A percentile compares a stretch with the other conserved stretches of the same genome.
Conservation (phyloP, 2,329 filamentous ascomycete genomes). For the Emmonsiellopsis sp. region DNA sequence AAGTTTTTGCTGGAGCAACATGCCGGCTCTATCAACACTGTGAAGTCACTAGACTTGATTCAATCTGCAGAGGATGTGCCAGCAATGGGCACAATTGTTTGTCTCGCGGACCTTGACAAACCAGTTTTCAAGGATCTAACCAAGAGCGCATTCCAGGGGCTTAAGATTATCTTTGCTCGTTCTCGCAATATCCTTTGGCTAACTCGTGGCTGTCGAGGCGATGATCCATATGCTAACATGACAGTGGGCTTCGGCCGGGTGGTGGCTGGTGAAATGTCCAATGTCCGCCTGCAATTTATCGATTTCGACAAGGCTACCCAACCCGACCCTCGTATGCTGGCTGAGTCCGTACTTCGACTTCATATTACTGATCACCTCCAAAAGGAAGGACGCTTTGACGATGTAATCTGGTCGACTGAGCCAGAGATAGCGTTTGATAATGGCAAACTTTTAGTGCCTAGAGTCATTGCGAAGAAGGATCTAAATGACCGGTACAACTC, state of each 20-base stretch:
- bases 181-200: conserved; percentile 18
- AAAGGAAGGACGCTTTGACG: background rate
- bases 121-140: conserved; percentile 17
- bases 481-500: conserved; percentile 11
- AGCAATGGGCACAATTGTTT: conserved; percentile 9
- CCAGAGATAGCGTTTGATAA: conserved; percentile 7
- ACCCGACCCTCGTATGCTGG: conserved; percentile 7
- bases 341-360: conserved; percentile 11
- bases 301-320: conserved; percentile 12
- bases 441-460: conserved; percentile 6
- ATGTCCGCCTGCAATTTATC: conserved; percentile 15
- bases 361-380: conserved; percentile 2
- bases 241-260: conserved; percentile 16
- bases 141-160: conserved; percentile 2
- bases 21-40: background rate
- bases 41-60: background rate
- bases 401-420: conserved; percentile 9
- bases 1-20: background rate
- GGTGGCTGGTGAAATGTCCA: conserved; percentile 9
- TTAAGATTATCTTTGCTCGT: conserved; percentile 13
- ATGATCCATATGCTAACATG: conserved; percentile 17
- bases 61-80: background rate
- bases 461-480: conserved; percentile 1
- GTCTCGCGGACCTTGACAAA: conserved; percentile 19
- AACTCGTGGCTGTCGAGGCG: conserved; percentile 11